Conservation (phyloP, 768 basidiomycete species). For the Leccinellum rugosiceps region DNA sequence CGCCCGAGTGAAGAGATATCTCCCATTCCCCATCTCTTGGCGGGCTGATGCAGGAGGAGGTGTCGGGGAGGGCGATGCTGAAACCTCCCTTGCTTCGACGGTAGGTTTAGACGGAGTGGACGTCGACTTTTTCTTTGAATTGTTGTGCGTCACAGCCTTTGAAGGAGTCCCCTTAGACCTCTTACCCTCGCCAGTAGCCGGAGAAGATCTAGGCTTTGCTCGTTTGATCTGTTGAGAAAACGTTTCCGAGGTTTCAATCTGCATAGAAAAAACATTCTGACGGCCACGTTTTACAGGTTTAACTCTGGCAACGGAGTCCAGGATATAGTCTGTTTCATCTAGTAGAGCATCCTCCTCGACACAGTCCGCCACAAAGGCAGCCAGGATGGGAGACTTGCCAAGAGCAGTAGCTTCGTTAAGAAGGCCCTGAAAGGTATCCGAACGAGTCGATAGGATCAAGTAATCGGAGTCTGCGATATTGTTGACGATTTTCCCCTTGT, state of each 20-base stretch:
- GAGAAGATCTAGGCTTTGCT: conserved; percentile 7
- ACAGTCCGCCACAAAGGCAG: conserved; percentile 54
- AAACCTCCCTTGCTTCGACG: conserved; percentile 1
- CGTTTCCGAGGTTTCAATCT: conserved; percentile 10
- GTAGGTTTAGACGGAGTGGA: background rate
- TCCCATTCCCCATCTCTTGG: conserved; percentile 23
- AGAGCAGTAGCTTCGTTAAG: conserved; percentile 32
- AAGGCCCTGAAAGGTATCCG: conserved; percentile 50
- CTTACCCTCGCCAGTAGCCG: conserved; percentile 1
- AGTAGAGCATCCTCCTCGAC: conserved; percentile 42
- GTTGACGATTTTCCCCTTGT: conserved; percentile 58
- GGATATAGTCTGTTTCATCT: conserved; percentile 43
- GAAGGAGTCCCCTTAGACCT: conserved; percentile 4
- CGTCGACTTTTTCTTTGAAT: conserved; percentile 1
- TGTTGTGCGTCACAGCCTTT: conserved; percentile 6
- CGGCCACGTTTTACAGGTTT: conserved; percentile 25
- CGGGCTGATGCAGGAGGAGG: conserved; percentile 42
- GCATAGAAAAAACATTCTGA: conserved; percentile 13
- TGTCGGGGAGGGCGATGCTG: conserved; percentile 36
- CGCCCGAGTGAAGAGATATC: conserved; percentile 45
- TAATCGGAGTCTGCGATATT: conserved; percentile 58
- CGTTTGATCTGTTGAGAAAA: background rate
- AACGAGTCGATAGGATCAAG: conserved; percentile 51
- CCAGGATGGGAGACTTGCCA: conserved; percentile 47
- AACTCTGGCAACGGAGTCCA: conserved; percentile 31